A percentile compares a stretch with the other conserved stretches of the same genome.
Evolutionary conservation across 139 green algal species (phyloP).

Genomic region (Coccomyxa sp.): DNA sequence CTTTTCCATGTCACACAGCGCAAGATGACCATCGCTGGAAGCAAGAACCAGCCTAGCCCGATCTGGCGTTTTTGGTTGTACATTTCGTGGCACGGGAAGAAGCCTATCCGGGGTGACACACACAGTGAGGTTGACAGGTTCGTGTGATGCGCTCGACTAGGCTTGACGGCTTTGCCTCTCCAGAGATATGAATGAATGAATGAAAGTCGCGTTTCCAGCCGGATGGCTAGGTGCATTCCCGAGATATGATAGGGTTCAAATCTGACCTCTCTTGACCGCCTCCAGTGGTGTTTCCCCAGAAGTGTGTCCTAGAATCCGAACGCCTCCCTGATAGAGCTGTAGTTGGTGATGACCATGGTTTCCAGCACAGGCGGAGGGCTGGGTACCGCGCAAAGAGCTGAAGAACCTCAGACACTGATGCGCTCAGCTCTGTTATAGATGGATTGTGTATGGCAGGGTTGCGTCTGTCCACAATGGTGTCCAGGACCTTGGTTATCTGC

Average conservation of each 20-base stretch:
- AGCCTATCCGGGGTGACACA: not conserved
- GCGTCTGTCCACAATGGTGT: no score
- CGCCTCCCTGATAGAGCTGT: not conserved
- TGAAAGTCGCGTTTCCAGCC: not conserved
- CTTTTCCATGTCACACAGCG: not conserved
- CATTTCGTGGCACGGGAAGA: not conserved
- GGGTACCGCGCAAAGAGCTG: not conserved
- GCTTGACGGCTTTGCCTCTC: not conserved
- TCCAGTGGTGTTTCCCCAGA: not conserved
- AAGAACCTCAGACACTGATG: conserved; percentile 1
- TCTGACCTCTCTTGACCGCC: not conserved
- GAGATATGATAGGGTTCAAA: conserved; percentile 1
- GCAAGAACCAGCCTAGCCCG: not conserved
- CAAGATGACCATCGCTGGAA: not conserved
- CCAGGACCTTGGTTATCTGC: no score
- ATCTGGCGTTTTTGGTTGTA: not conserved
- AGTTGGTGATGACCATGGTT: not conserved
- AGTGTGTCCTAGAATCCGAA: conserved; percentile 1
- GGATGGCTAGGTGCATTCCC: not conserved
- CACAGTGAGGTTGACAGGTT: not conserved
- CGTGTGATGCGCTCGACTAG: not conserved
- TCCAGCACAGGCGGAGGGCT: not conserved
- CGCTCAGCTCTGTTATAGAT: conserved; percentile 1
- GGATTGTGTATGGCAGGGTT: no score
- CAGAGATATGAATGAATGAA: not conserved